These are phyloP conservation scores for Aspergillus mulundensis DNA, from an alignment of 495 filamentous ascomycete genomes.

Conservation along the genomic window DNA sequence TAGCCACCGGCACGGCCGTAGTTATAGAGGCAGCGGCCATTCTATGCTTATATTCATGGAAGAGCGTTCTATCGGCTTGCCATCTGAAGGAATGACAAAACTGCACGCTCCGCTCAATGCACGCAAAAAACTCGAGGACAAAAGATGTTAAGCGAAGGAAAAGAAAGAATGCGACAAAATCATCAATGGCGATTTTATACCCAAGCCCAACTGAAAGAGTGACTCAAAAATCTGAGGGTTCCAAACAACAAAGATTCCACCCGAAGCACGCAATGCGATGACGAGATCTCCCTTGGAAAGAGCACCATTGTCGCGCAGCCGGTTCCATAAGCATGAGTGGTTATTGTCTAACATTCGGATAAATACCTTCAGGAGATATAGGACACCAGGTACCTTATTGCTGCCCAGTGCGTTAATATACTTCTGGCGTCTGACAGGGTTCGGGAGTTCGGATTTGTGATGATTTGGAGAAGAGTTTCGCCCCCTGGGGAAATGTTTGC, in stretches of 20 bases:
- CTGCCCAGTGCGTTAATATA: neutral
- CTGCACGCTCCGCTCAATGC: slow-evolving; percentile 5
- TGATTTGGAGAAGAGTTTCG: neutral
- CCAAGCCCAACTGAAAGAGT: neutral
- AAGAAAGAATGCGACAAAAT: neutral
- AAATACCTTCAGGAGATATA: neutral
- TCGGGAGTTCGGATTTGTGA: neutral
- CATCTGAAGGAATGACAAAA: neutral
- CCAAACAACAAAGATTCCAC: slow-evolving; percentile 10
- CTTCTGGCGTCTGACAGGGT: neutral
- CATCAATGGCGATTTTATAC: neutral
- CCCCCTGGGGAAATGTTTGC: neutral
- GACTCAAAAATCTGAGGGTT: neutral
- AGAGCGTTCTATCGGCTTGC: neutral
- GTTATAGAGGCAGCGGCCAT: neutral
- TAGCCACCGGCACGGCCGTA: neutral
- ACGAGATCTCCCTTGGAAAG: slow-evolving; percentile 5
- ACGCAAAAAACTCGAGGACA: neutral
- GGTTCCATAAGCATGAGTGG: neutral
- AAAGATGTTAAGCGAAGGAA: neutral
- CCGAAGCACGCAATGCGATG: slow-evolving; percentile 21
- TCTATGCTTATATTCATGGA: neutral
- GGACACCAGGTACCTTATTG: too few species aligned
- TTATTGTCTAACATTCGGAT: neutral
- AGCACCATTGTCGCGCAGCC: neutral